These are phyloP conservation scores for Neurospora sp. DNA, from an alignment of 495 filamentous ascomycete species.

Conservation along the genomic window DNA sequence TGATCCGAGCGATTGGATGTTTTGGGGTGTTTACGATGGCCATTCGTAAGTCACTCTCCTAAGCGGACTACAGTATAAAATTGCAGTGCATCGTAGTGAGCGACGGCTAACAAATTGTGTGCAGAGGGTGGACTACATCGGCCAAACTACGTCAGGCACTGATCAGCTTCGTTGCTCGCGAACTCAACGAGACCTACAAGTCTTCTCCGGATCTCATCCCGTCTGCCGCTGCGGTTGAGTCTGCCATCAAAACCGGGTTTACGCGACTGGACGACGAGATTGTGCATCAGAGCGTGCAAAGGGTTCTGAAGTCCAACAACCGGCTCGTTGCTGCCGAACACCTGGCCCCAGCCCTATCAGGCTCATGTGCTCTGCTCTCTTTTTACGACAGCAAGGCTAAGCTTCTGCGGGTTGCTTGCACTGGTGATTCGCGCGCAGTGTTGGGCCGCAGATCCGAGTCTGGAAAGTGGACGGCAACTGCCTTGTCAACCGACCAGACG, in stretches of 20 bases:
- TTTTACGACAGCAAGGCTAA: slow-evolving; percentile 88
- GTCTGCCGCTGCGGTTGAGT: slow-evolving; percentile 67
- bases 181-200: slow-evolving; percentile 90
- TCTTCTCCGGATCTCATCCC: slow-evolving; percentile 52
- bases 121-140: slow-evolving; percentile 94
- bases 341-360: slow-evolving; percentile 85
- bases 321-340: slow-evolving; percentile 81
- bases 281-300: slow-evolving; percentile 76
- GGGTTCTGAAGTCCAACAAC: slow-evolving; percentile 77
- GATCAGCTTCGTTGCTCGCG: slow-evolving; percentile 83
- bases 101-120: slow-evolving; percentile 12
- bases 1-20: slow-evolving; percentile 87
- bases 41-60: slow-evolving; percentile 56
- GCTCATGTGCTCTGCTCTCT: slow-evolving; percentile 89
- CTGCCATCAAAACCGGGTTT: slow-evolving; percentile 89
- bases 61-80: background rate
- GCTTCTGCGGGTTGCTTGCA: slow-evolving; percentile 80
- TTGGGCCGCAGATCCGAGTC: slow-evolving; percentile 65
- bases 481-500: slow-evolving; percentile 87
- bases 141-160: slow-evolving; percentile 89
- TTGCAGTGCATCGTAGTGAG: background rate
- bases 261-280: slow-evolving; percentile 85
- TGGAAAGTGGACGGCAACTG: slow-evolving; percentile 88
- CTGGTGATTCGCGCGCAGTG: slow-evolving; percentile 89
- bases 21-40: slow-evolving; percentile 98